These are phyloP conservation scores for Geoglossum glabrum DNA, from an alignment of 495 filamentous ascomycete genomes.

Conservation along the genomic window DNA sequence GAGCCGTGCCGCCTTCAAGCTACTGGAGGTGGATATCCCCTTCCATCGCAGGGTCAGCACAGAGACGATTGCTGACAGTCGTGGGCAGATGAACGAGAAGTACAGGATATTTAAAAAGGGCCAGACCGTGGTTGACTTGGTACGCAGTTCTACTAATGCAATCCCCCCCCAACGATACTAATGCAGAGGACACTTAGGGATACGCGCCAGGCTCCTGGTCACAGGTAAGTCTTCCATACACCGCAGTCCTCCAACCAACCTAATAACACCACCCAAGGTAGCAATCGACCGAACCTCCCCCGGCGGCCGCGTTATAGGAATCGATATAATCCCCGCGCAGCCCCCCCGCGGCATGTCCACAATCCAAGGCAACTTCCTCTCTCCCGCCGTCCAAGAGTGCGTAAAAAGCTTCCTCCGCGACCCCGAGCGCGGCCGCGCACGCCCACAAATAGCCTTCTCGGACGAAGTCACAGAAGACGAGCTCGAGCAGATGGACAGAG, in stretches of 20 bases:
- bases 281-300: slow-evolving; percentile 59
- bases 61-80: background rate
- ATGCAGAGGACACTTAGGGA: slow-evolving; percentile 32
- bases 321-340: slow-evolving; percentile 81
- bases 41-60: background rate
- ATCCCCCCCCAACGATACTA: background rate
- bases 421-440: slow-evolving; percentile 34
- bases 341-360: slow-evolving; percentile 78
- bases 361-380: slow-evolving; percentile 83
- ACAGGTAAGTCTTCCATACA: slow-evolving; percentile 33
- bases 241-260: slow-evolving; percentile 1
- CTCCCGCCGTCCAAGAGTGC: slow-evolving; percentile 43
- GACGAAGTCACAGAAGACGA: slow-evolving; percentile 12
- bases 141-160: slow-evolving; percentile 13
- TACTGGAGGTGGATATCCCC: slow-evolving; percentile 40
- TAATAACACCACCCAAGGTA: slow-evolving; percentile 30
- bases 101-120: slow-evolving; percentile 56
- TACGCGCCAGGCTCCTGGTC: slow-evolving; percentile 93
- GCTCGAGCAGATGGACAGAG: slow-evolving; percentile 19
- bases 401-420: slow-evolving; percentile 57
- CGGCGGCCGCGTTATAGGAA: slow-evolving; percentile 60
- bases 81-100: slow-evolving; percentile 50
- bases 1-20: slow-evolving; percentile 81
- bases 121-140: slow-evolving; percentile 77
- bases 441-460: slow-evolving; percentile 6